These are phyloP conservation scores for Saccharum hybrid DNA, from an alignment of 202 grass and related monocot species.

Conservation along the genomic window DNA sequence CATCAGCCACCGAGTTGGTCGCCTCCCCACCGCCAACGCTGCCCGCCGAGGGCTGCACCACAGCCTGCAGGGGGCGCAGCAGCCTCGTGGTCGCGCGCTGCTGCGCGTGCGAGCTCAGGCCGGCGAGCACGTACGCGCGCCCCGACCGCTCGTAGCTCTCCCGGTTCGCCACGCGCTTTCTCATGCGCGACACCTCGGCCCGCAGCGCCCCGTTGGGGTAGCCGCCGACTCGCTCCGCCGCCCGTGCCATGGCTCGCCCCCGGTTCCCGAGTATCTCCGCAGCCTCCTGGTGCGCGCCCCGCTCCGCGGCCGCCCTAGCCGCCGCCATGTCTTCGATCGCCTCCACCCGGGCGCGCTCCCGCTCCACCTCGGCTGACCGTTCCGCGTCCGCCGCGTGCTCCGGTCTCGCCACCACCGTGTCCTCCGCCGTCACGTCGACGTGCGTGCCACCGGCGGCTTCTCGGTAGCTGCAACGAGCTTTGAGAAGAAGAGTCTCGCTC, in stretches of 20 bases:
- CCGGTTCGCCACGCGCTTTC: conserved; percentile 40
- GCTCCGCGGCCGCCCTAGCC: conserved; percentile 56
- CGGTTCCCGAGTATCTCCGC: conserved; percentile 50
- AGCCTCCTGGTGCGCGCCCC: conserved; percentile 42
- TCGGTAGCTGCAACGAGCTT: conserved; percentile 41
- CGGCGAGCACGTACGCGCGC: conserved; percentile 47
- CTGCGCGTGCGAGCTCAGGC: conserved; percentile 41
- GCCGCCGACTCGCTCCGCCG: not conserved
- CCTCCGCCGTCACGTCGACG: conserved; percentile 41
- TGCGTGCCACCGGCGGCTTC: conserved; percentile 13
- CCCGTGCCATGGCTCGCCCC: conserved; percentile 21
- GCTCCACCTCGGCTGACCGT: conserved; percentile 44
- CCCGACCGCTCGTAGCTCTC: conserved; percentile 42
- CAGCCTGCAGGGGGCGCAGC: not conserved
- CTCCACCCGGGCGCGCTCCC: conserved; percentile 50
- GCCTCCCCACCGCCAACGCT: not conserved
- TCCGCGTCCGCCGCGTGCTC: conserved; percentile 12
- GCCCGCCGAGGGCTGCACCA: not conserved
- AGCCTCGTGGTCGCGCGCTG: conserved; percentile 46
- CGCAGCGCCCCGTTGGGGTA: conserved; percentile 14
- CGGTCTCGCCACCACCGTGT: conserved; percentile 39
- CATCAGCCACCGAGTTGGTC: not conserved
- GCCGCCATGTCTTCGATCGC: conserved; percentile 52
- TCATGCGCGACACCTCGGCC: conserved; percentile 46
- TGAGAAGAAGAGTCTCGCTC: conserved; percentile 37